These are phyloP conservation scores for Beta vulgaris DNA, from an alignment of 148 eudicot genomes.

Conservation along the genomic window DNA sequence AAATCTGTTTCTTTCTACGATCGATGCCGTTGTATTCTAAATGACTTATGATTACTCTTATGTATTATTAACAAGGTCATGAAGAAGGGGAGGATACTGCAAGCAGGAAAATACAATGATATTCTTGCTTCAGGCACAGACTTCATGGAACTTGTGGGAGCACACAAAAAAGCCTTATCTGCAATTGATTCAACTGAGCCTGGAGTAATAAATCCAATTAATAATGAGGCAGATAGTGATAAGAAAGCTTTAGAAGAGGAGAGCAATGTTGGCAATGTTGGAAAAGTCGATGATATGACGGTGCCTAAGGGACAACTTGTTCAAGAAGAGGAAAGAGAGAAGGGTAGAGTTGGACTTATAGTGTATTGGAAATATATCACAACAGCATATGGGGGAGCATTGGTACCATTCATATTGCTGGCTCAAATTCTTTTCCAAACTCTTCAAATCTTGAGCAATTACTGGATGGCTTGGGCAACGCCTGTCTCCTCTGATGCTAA, in stretches of 20 bases:
- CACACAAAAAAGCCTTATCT: conserved; percentile 60
- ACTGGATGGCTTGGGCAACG: conserved; percentile 84
- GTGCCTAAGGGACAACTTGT: conserved; percentile 51
- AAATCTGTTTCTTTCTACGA: neutral
- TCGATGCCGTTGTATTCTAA: neutral
- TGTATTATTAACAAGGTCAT: conserved; percentile 41
- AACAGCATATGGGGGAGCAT: conserved; percentile 63
- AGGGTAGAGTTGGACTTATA: conserved; percentile 54
- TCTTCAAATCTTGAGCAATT: conserved; percentile 63
- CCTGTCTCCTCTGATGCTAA: conserved; percentile 46
- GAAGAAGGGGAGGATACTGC: conserved; percentile 60
- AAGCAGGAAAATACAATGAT: conserved; percentile 63
- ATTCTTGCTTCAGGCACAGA: conserved; percentile 56
- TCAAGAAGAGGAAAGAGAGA: conserved; percentile 74
- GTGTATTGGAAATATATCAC: conserved; percentile 70
- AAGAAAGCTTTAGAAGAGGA: conserved; percentile 9
- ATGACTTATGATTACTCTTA: neutral
- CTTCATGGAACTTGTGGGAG: conserved; percentile 66
- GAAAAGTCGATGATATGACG: conserved; percentile 25
- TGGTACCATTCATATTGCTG: conserved; percentile 51
- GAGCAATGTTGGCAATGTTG: conserved; percentile 21
- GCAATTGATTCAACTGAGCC: conserved; percentile 35
- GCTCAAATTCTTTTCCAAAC: conserved; percentile 48
- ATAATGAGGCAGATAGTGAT: conserved; percentile 10
- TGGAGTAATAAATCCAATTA: neutral